Evolutionary conservation across 192 early-diverging fungal species (phyloP).

Genomic region (Gonapodya prolifera): DNA sequence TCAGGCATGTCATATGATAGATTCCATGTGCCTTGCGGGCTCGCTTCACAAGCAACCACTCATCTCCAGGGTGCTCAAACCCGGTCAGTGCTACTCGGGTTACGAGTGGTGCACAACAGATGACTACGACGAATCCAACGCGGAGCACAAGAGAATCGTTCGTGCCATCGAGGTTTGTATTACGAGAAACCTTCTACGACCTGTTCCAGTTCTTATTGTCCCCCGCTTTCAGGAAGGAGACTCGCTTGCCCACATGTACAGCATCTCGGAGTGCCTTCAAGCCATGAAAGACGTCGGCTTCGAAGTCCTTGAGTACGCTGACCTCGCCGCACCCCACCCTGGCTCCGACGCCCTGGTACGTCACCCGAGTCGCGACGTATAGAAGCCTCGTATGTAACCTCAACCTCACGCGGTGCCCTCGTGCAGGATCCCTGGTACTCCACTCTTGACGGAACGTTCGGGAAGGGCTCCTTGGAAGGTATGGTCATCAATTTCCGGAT

Average conservation of each 20-base stretch:
- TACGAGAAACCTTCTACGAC: background rate
- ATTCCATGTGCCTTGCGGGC: background rate
- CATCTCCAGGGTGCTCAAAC: conserved; percentile 76
- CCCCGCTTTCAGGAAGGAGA: conserved; percentile 51
- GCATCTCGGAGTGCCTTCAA: conserved; percentile 54
- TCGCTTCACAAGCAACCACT: background rate
- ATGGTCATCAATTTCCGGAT: conserved; percentile 21
- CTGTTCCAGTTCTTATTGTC: conserved; percentile 11
- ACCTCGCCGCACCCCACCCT: conserved; percentile 26
- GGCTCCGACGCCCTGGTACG: conserved; percentile 15
- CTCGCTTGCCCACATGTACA: conserved; percentile 77
- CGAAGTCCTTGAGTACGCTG: conserved; percentile 42
- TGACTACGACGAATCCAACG: conserved; percentile 64
- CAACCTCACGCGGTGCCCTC: conserved; percentile 19
- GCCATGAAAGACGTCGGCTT: conserved; percentile 80
- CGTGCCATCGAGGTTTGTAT: conserved; percentile 59
- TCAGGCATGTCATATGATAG: background rate
- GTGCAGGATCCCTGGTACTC: conserved; percentile 74
- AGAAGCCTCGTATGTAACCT: background rate
- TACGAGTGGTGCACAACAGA: conserved; percentile 96
- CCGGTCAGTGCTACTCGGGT: conserved; percentile 77
- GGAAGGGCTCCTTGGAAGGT: conserved; percentile 11
- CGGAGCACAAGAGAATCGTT: conserved; percentile 58
- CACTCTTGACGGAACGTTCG: conserved; percentile 54
- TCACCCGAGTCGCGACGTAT: background rate